A percentile compares a stretch with the other conserved stretches of the same genome.
Conservation (phyloP, 441 rosid genomes). For the Kokia cookei region DNA sequence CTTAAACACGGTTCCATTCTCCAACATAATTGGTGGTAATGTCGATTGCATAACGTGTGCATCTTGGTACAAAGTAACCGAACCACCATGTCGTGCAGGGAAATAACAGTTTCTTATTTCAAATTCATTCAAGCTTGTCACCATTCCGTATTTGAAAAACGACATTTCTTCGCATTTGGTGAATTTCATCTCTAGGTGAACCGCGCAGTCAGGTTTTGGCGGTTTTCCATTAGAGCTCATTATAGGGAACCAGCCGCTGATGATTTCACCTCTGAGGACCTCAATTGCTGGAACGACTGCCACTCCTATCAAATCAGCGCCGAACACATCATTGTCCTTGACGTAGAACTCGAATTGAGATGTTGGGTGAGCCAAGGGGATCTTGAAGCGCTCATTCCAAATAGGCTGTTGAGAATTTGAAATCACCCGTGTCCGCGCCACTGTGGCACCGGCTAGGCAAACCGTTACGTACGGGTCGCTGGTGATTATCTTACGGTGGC, state of each 20-base stretch:
- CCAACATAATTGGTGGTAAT: conserved; percentile 54
- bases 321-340: conserved; percentile 73
- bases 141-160: conserved; percentile 36
- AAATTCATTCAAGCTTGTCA: conserved; percentile 18
- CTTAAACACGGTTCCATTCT: conserved; percentile 33
- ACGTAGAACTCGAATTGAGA: conserved; percentile 49
- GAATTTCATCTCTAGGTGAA: conserved; percentile 52
- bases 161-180: conserved; percentile 36
- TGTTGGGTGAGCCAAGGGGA: conserved; percentile 75
- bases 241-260: conserved; percentile 70
- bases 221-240: conserved; percentile 42
- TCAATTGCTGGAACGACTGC: conserved; percentile 37
- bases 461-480: conserved; percentile 87
- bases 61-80: conserved; percentile 69
- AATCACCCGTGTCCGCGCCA: conserved; percentile 78
- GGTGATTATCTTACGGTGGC: conserved; percentile 50
- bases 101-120: conserved; percentile 60
- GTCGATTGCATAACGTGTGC: conserved; percentile 50
- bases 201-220: conserved; percentile 59
- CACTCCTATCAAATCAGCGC: conserved; percentile 66
- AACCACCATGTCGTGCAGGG: conserved; percentile 52
- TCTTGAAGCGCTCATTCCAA: conserved; percentile 68
- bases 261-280: conserved; percentile 31
- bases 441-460: conserved; percentile 58
- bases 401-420: conserved; percentile 50